Conservation (phyloP, 176 grass and related monocot genomes). For the Dendrocalamus sinicus region DNA sequence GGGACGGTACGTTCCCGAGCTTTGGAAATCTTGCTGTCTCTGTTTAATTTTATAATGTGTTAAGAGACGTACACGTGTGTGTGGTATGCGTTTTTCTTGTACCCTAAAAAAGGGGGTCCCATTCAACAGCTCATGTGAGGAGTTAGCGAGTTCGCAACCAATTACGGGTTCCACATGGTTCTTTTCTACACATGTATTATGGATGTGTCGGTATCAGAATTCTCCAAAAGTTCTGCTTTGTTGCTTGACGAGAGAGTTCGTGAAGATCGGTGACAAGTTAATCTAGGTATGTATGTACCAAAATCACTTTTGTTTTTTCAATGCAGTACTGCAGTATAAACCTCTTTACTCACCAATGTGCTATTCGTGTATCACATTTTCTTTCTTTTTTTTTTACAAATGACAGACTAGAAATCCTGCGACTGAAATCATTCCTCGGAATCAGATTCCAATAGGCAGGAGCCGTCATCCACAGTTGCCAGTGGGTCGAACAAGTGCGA, state of each 20-base stretch:
- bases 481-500: slow-evolving; percentile 74
- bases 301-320: not conserved
- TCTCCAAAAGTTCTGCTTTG: not conserved
- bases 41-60: no score
- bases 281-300: not conserved
- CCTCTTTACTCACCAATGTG: not conserved
- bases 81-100: no score
- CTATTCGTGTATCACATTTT: not conserved
- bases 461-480: slow-evolving; percentile 78
- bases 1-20: no score
- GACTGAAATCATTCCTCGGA: slow-evolving; percentile 44
- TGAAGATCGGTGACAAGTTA: not conserved
- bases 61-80: no score
- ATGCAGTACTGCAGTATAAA: not conserved
- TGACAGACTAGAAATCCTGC: not conserved
- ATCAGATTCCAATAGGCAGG: slow-evolving; percentile 63
- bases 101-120: not conserved
- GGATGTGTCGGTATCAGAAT: no score
- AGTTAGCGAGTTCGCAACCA: not conserved
- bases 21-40: no score
- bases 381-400: not conserved
- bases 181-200: no score
- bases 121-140: not conserved
- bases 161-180: no score
- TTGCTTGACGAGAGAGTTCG: not conserved